Evolutionary conservation across 176 grass and related monocot species (phyloP), one percentile per base, ranked within the genome.

Genomic region (Oryza longistaminata): DNA sequence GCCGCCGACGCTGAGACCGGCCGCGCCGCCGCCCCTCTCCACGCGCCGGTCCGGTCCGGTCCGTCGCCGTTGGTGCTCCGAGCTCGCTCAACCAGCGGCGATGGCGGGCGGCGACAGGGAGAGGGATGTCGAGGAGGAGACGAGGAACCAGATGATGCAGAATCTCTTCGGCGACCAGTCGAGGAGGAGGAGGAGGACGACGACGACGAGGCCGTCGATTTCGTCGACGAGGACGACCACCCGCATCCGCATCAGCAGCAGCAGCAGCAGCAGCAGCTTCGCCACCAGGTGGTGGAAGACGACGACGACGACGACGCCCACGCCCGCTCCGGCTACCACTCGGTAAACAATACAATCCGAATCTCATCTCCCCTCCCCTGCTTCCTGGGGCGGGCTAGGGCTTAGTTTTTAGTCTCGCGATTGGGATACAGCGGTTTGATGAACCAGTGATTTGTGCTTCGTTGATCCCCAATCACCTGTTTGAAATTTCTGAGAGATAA

Each of bases 81-180:
- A 27, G 27, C 27, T 27, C 27, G 27, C 27, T 27, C 27, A 27
- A 27, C 27, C 27, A 27, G 61, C 69, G 60, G 74, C 66, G 70
- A 88, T 76, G 82, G 74, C 87, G 70, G 79, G 81, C 74, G 83
- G 78, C 33, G 89, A 90, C 66, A 84, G 90, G 81, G 90, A 82
- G 87, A 84, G 68, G 49, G 92, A 94, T 25, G 80, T 88, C 61
- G 92, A 90, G 71, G 92, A 91, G 67, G 90, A 77, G 92, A 94
- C 88, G 78, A 77, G 92, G 73, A 94, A 88, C 86, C 81, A 95
- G 90, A 97, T 97, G 95, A 97, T 97, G 95, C 95, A 97, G 71
- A 95, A 97, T 85, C 92, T 97, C 75, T 97, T 97, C 74, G 95
- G 95, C 11, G 92, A 97, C 67, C 95, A 95, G 81, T 97, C 95